Percentiles rank a stretch among this genome's conserved stretches.
These are phyloP conservation scores for Myochromella boudieri DNA, from an alignment of 768 basidiomycete species.

Conservation along the genomic window DNA sequence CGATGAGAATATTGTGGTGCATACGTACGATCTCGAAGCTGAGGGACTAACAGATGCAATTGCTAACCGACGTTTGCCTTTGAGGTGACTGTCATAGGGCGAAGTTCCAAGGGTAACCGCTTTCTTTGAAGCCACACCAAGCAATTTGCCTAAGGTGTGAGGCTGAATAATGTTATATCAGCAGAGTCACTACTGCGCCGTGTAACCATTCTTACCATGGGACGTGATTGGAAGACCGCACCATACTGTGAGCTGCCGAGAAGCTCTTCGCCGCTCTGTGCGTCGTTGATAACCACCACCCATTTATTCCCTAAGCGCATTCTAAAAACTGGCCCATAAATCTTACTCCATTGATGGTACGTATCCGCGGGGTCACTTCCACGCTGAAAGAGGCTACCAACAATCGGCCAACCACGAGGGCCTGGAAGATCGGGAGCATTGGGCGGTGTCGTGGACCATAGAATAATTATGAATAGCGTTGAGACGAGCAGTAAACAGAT, in stretches of 20 bases:
- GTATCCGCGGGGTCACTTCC: conserved; percentile 17
- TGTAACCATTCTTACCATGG: conserved; percentile 8
- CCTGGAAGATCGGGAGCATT: conserved; percentile 15
- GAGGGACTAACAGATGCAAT: conserved; percentile 18
- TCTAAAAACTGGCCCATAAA: conserved; percentile 17
- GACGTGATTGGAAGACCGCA: conserved; percentile 15
- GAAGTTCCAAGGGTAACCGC: conserved; percentile 17
- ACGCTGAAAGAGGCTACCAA: conserved; percentile 18
- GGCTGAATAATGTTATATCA: conserved; percentile 2
- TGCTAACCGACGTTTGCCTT: conserved; percentile 16
- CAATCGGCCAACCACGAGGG: conserved; percentile 16
- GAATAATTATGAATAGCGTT: too few relatives aligned
- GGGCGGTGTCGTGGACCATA: conserved; percentile 10
- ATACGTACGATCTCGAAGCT: conserved; percentile 9
- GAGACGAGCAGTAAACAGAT: too few relatives aligned
- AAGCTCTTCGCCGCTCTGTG: conserved; percentile 16
- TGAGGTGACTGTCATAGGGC: conserved; percentile 13
- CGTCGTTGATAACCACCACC: conserved; percentile 15
- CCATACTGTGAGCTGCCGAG: conserved; percentile 14
- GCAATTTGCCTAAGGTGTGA: conserved; percentile 12
- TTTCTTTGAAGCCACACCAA: conserved; percentile 9
- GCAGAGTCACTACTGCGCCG: not conserved
- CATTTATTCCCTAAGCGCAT: conserved; percentile 16
- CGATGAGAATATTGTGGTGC: not conserved
- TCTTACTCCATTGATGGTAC: conserved; percentile 17